These are phyloP conservation scores for Penicillium crystallinum DNA, from an alignment of 495 filamentous ascomycete species.

Conservation along the genomic window DNA sequence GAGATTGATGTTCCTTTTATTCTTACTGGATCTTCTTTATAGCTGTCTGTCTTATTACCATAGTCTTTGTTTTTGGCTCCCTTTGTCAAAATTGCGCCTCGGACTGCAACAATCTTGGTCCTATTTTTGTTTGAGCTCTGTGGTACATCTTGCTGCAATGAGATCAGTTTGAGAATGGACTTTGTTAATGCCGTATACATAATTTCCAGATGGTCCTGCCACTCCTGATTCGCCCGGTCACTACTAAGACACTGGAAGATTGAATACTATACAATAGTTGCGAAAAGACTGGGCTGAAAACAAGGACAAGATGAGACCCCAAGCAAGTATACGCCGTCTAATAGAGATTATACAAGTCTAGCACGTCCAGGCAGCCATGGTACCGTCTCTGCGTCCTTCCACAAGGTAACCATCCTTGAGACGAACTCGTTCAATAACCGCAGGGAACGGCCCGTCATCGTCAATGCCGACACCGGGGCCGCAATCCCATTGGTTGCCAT, in stretches of 20 bases:
- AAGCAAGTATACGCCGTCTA: background rate
- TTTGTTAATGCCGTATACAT: constrained; percentile 9
- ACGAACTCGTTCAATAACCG: constrained; percentile 79
- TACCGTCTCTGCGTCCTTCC: constrained; percentile 83
- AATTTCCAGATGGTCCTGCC: constrained; percentile 11
- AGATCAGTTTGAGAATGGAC: background rate
- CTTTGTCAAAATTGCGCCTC: constrained; percentile 1
- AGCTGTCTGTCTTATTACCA: background rate
- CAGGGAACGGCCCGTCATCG: constrained; percentile 54
- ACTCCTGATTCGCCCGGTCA: constrained; percentile 9
- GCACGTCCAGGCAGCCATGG: constrained; percentile 90
- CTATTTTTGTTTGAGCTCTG: constrained; percentile 1
- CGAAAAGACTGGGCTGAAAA: background rate
- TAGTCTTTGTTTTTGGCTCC: background rate
- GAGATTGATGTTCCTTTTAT: background rate
- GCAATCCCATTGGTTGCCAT: constrained; percentile 95
- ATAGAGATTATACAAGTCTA: constrained; percentile 27
- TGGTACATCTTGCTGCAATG: background rate
- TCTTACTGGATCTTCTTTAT: background rate
- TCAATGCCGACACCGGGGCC: constrained; percentile 68
- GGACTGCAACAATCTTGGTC: constrained; percentile 1
- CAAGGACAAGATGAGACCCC: constrained; percentile 7
- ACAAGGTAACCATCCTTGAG: constrained; percentile 92
- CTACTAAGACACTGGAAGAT: constrained; percentile 18
- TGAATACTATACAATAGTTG: constrained; percentile 27